Evolutionary conservation across 371 early-diverging fungal species (phyloP), one percentile per base, ranked within the genome.

Genomic region (Coemansia sp.): DNA sequence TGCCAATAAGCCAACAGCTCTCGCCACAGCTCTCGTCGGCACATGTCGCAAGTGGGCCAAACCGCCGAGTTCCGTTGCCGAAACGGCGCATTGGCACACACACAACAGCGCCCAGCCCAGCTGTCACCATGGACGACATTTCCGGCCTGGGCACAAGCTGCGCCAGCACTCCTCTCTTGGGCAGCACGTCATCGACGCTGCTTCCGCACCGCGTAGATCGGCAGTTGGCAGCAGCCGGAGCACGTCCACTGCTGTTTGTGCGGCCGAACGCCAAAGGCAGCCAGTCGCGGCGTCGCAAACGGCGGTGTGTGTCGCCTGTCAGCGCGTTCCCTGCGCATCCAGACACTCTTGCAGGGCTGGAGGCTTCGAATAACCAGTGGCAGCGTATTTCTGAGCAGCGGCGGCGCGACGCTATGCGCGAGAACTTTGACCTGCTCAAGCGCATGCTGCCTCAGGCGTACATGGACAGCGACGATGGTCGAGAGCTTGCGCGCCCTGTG

Each of bases 391-490:
- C 81, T 5, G 81, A 81, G 62, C 81, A 81, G 50, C 68, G 81
- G 26, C 68, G 81, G 1, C 56, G 81, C 3, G 81, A 81, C 47
- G 81, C 81, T n/a, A 81, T 81, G 81, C 77, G 81, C 11, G 81
- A 81, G 59, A 81, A 79, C 63, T 81, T 81, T 59, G 81, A 81
- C 21, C 57, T 81, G 40, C 80, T 81, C 60, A 81, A 81, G 40
- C 65, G 79, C 63, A 80, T 81, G 79, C 65, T 81, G n/a, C 81
- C 81, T n/a, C 77, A 68, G 27, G 58, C 31, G 31, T 78, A 81
- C 64, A 66, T 80, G 72, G 64, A 61, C n/a, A 78, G 81, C 58
- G 81, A 81, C 34, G 81, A 81, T 42, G 81, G 81, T 2, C 53
- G 81, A n/a, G 81, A 81, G 59, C 60, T 81, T 45, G 81, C 81